Base-by-base conservation (phyloP, 306 rosid genomes). In the Begonia peltatifolia region DNA sequence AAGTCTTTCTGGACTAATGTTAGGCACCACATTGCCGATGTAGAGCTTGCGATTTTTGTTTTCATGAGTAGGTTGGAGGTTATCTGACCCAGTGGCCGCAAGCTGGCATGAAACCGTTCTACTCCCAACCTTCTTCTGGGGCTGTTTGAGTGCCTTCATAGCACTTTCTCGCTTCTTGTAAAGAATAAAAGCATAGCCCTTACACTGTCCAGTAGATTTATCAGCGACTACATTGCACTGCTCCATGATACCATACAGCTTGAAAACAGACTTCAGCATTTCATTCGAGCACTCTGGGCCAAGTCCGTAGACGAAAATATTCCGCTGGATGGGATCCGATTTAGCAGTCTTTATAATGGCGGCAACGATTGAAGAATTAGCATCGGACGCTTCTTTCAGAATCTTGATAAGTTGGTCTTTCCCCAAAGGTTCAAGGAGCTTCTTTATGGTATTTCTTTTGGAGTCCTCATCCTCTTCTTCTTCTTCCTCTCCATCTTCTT, bases 281-380 rank as follows among this genome's bases (percentile, higher is more conserved):
- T 83, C 93, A 0, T 80, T 79, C 0, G 84, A 79, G 25, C 83
- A 53, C 49, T 83, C 93, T 87, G 87, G 79, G 1, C 93, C 93
- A 3, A 83, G 87, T 9, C 93, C 93, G 9, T 83, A 84, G 50
- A 83, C 64, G 41, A 83, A 83, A 53, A 83, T 79, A 55, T 83
- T 83, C 8, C 93, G 57, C 68, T 83, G 93, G 0, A 83, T 79
- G 3, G 93, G 93, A 67, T 83, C 93, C 11, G 69, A 80, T 3
- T 83, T 84, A 2, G 93, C 93, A 5, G 74, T 69, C 66, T 74
- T 71, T 12, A 79, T 69, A 14, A 58, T 71, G 9, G 69, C 79
- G 0, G 53, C 35, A 0, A 17, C 52, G 14, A 48, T 48, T 12
- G 48, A 79, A 68, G 61, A 71, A 77, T 2, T 83, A 76, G 67